Base-by-base conservation (phyloP, 2,329 filamentous ascomycete genomes). In the Clonostachys rosea region DNA sequence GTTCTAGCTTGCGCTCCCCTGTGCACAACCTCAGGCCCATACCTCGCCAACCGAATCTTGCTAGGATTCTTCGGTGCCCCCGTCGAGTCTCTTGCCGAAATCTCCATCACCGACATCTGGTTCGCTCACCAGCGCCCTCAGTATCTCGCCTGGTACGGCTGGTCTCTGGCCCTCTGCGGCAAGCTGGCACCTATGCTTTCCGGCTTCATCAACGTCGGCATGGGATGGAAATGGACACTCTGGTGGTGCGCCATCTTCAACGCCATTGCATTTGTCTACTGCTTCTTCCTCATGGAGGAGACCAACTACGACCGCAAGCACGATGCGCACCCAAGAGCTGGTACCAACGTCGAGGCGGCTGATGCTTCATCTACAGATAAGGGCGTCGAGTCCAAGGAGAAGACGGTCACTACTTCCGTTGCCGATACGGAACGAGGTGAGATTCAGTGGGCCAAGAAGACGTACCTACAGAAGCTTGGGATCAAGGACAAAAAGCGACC, bases 241-340 rank as follows among this genome's bases (percentile, higher is more conserved):
- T 61, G 58, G 45, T 60, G 60, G 50, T 54, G 56, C n/a, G 56
- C 59, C 14, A 65, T 66, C 10, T 62, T 56, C 20, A 55, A 54
- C 36, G 61, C 48, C 2, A 49, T 60, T 8, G 56, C 52, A 5
- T 55, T 64, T n/a, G 44, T 66, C 3, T 56, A 56, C 43, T 59
- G 59, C 16, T 78, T 80, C 59, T 64, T 81, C 43, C 66, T 79
- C 45, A 75, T 79, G 45, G 76, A 80, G 53, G 78, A 81, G 57
- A 76, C 75, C 4, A 67, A 68, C 30, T 80, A 78, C 51, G 58
- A 69, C 37, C 54, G 44, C 44, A 44, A 52, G 34, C 47, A 50
- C 34, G 24, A 30, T 10, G 41, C 44, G 2, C 44, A 52, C 17
- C 36, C 36, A 3, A 30, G 24, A 10, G 30, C 37, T 6, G 34